Evolutionary conservation across 2,329 filamentous ascomycete species (phyloP).

Genomic region (Penicillium sp.): DNA sequence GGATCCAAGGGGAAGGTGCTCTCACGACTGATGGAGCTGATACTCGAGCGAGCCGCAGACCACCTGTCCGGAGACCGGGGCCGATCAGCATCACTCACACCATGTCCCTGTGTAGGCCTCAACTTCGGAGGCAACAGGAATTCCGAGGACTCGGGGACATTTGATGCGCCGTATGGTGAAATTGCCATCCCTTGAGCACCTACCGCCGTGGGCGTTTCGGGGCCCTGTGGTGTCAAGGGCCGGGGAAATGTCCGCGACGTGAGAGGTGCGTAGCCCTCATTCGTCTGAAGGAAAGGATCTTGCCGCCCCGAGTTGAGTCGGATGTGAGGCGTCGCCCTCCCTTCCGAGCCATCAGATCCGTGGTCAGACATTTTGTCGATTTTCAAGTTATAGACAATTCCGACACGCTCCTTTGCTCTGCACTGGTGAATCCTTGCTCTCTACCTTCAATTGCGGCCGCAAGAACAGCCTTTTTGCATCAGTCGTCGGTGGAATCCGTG

Average conservation of each 20-base stretch:
- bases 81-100: slow-evolving; percentile 51
- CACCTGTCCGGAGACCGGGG: slow-evolving; percentile 51
- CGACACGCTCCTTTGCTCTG: neutral
- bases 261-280: slow-evolving; percentile 28
- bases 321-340: slow-evolving; percentile 55
- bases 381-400: neutral
- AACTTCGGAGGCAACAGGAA: slow-evolving; percentile 45
- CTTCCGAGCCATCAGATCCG: slow-evolving; percentile 13
- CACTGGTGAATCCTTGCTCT: neutral
- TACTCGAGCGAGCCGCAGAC: slow-evolving; percentile 64
- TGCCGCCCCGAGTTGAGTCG: slow-evolving; percentile 63
- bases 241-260: slow-evolving; percentile 23
- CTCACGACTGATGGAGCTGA: slow-evolving; percentile 51
- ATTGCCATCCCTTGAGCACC: slow-evolving; percentile 21
- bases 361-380: slow-evolving; percentile 21
- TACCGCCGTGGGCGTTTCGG: slow-evolving; percentile 8
- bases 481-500: neutral
- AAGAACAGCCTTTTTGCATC: neutral
- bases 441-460: neutral
- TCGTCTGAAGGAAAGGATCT: slow-evolving; percentile 48
- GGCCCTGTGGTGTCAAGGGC: slow-evolving; percentile 23
- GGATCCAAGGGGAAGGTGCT: slow-evolving; percentile 53
- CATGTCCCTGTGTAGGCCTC: slow-evolving; percentile 41
- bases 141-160: slow-evolving; percentile 48
- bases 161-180: slow-evolving; percentile 49